Base-by-base conservation (phyloP, 2,329 filamentous ascomycete species). In the Diaporthe ilicicola region DNA sequence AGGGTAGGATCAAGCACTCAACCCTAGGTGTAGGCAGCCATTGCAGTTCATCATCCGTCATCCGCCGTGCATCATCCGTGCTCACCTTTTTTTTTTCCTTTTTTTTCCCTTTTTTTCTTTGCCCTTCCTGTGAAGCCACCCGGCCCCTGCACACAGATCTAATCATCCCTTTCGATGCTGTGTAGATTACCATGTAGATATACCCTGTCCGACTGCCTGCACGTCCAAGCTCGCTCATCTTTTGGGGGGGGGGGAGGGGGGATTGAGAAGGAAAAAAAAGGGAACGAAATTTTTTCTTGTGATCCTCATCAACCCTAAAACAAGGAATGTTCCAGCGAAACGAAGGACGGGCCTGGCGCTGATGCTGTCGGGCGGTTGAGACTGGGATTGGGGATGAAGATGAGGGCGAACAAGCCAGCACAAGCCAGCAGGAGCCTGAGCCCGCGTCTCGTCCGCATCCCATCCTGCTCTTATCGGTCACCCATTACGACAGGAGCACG, bases 351-450 rank as follows among this genome's bases (percentile, higher is more conserved):
- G 59, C 59, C 59, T 64, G 44, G 44, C 59, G 39, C 42, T 62
- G 59, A 62, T 48, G 59, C 59, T 62, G 59, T 48, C 22, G 46
- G 9, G 27, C 56, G 53, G 53, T n/a, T n/a, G n/a, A n/a, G n/a
- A 48, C 27, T 4, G 39, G 27, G 27, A 34, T 29, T 62, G 59
- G 42, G 37, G 42, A 48, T 62, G 42, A 62, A 62, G 59, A 62
- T 62, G 59, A 48, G 59, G 32, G 48, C 59, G 42, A 62, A 34
- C 42, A 42, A 42, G 59, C 59, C 59, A 42, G 59, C 59, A 62
- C 59, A 62, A 62, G 59, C 59, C 42, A 62, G 59, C 59, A 64
- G 42, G 37, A 64, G 59, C 59, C 59, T 29, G 46, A 64, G 44
- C 29, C 44, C 59, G 19, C 42, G 59, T 48, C 59, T 62, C 27